phyloP scores from a whole-genome alignment of 805 yeast species.

The Candida chilensis region DNA sequence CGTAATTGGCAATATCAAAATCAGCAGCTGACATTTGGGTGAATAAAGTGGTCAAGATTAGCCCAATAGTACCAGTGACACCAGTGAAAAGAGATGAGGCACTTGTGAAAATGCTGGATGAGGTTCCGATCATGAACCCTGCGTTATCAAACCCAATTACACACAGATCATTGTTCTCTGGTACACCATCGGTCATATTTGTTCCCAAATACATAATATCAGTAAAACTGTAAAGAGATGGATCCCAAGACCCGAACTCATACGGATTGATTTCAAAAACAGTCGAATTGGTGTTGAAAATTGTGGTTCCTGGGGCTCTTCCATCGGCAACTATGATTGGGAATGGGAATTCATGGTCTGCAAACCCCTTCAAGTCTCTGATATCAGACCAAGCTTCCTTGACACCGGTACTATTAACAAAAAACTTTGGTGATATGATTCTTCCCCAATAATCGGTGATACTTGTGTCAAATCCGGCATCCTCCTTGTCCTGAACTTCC shows the following conservation, averaged over 20 bases:
- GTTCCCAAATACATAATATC: constrained; percentile 11
- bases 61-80: neutral
- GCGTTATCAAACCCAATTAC: constrained; percentile 14
- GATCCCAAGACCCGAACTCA: constrained; percentile 19
- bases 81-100: neutral
- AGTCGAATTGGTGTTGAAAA: constrained; percentile 26
- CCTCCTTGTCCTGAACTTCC: constrained; percentile 14
- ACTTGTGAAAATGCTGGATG: constrained; percentile 24
- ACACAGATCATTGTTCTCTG: constrained; percentile 10
- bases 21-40: constrained; percentile 12
- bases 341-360: constrained; percentile 20
- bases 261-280: constrained; percentile 15
- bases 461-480: constrained; percentile 22
- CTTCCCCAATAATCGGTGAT: constrained; percentile 32
- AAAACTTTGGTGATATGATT: constrained; percentile 21
- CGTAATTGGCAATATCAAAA: constrained; percentile 22
- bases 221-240: constrained; percentile 10
- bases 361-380: constrained; percentile 24
- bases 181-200: constrained; percentile 6
- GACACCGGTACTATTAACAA: constrained; percentile 29
- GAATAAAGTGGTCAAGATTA: neutral
- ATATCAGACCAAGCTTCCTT: constrained; percentile 11
- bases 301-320: constrained; percentile 20
- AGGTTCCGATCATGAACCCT: constrained; percentile 19
- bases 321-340: constrained; percentile 23